A percentile compares a stretch with the other conserved stretches of the same genome.
These are phyloP conservation scores for Rhododendron molle DNA, from an alignment of 148 eudicot genomes.

Conservation along the genomic window DNA sequence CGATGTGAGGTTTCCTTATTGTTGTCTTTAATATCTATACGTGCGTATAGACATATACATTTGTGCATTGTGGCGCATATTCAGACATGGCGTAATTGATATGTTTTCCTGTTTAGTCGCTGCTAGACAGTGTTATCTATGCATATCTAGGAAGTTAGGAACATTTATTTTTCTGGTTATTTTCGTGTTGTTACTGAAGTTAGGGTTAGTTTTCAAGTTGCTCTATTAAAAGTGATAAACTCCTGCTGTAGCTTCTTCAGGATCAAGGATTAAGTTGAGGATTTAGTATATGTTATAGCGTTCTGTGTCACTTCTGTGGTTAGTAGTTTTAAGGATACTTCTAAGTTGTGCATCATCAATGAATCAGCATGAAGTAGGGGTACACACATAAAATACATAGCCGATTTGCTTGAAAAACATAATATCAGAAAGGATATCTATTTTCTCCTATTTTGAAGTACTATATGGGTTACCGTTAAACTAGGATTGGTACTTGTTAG, in stretches of 20 bases:
- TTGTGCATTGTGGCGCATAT: not conserved
- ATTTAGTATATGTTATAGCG: not conserved
- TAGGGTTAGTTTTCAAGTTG: not conserved
- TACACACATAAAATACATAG: not conserved
- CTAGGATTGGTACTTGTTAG: not conserved
- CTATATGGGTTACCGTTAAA: not conserved
- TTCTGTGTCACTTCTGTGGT: not conserved
- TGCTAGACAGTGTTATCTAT: not conserved
- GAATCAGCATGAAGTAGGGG: not conserved
- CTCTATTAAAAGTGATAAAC: not conserved
- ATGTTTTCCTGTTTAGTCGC: not conserved
- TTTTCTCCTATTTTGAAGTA: not conserved
- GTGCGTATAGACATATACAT: not conserved
- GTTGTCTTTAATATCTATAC: not conserved
- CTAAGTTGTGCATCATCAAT: not conserved
- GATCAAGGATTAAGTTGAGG: not conserved
- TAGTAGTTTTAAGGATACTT: not conserved
- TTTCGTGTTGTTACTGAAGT: not conserved
- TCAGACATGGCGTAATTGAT: not conserved
- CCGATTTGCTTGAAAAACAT: not conserved
- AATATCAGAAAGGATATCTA: not conserved
- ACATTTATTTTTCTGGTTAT: not conserved
- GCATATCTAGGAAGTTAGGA: not conserved
- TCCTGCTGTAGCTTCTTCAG: not conserved
- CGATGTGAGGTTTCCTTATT: not conserved